phyloP scores from a whole-genome alignment of 768 basidiomycete genomes.

The Tricholoma matsutake region DNA sequence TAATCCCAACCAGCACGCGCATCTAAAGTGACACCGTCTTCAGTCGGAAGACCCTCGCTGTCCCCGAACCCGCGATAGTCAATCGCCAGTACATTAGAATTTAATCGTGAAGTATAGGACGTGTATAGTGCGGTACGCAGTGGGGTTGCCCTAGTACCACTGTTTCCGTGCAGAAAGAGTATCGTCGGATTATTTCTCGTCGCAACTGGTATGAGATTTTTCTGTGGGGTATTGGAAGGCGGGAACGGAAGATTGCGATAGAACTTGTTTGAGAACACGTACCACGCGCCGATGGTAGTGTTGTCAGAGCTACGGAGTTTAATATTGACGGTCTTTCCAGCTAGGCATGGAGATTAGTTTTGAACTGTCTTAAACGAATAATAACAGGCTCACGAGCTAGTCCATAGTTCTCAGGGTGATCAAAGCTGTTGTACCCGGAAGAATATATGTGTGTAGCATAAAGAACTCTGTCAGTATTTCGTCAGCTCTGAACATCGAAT shows the following conservation, averaged over 20 bases:
- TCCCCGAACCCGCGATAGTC: constrained; percentile 82
- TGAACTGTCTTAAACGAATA: neutral
- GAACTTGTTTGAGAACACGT: constrained; percentile 51
- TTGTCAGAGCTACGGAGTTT: constrained; percentile 61
- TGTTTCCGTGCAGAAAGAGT: constrained; percentile 74
- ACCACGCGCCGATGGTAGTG: constrained; percentile 64
- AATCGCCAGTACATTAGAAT: constrained; percentile 58
- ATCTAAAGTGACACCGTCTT: constrained; percentile 56
- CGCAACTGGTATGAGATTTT: constrained; percentile 26
- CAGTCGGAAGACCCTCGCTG: constrained; percentile 59
- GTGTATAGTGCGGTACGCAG: constrained; percentile 52
- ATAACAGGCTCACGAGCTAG: constrained; percentile 34
- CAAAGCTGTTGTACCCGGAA: constrained; percentile 34
- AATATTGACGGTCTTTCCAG: constrained; percentile 60
- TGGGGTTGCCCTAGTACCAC: constrained; percentile 54
- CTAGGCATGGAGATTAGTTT: constrained; percentile 25
- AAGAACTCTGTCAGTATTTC: constrained; percentile 24
- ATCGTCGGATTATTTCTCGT: constrained; percentile 48
- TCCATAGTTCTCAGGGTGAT: constrained; percentile 39
- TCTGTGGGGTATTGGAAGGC: constrained; percentile 35
- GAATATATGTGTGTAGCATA: constrained; percentile 38
- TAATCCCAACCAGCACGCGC: constrained; percentile 66
- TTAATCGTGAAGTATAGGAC: constrained; percentile 46
- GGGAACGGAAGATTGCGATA: constrained; percentile 36
- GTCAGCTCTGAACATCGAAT: neutral